phyloP scores from a whole-genome alignment of 148 eudicot genomes.

The Rhododendron simsii region DNA sequence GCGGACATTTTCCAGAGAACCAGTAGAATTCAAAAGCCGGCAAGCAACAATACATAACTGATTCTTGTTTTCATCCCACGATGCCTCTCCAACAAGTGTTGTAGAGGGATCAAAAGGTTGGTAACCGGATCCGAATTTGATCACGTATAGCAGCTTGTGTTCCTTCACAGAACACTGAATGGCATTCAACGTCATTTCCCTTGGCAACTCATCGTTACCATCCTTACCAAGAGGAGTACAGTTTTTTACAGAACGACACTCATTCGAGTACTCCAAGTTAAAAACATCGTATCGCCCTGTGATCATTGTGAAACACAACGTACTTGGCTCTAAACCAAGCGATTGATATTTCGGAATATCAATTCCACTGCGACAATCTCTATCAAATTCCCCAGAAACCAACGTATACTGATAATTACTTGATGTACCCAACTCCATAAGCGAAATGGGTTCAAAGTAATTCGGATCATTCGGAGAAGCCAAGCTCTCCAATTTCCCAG shows the following conservation, averaged over 20 bases:
- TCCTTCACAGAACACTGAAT: constrained; percentile 15
- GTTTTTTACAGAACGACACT: constrained; percentile 4
- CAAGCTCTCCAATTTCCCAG: constrained; percentile 20
- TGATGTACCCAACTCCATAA: background rate
- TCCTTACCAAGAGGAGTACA: constrained; percentile 14
- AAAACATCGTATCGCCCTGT: background rate
- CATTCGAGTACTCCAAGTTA: constrained; percentile 4
- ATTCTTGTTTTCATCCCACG: constrained; percentile 16
- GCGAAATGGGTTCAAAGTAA: constrained; percentile 18
- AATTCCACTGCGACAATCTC: background rate
- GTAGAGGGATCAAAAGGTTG: background rate
- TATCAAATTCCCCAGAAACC: constrained; percentile 5
- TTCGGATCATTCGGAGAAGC: background rate
- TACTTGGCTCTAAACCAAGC: background rate
- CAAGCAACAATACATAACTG: constrained; percentile 14
- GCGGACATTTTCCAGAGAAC: background rate
- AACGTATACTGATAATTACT: constrained; percentile 13
- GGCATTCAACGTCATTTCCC: background rate
- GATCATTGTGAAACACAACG: constrained; percentile 1
- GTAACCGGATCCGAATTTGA: background rate
- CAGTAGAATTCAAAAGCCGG: background rate
- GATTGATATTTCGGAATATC: background rate
- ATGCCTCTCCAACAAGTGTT: constrained; percentile 18
- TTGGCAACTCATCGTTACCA: constrained; percentile 2
- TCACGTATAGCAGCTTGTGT: background rate